Evolutionary conservation across 2,329 filamentous ascomycete genomes (phyloP), one percentile per base, ranked within the genome.

Genomic region (Acarospora socialis): DNA sequence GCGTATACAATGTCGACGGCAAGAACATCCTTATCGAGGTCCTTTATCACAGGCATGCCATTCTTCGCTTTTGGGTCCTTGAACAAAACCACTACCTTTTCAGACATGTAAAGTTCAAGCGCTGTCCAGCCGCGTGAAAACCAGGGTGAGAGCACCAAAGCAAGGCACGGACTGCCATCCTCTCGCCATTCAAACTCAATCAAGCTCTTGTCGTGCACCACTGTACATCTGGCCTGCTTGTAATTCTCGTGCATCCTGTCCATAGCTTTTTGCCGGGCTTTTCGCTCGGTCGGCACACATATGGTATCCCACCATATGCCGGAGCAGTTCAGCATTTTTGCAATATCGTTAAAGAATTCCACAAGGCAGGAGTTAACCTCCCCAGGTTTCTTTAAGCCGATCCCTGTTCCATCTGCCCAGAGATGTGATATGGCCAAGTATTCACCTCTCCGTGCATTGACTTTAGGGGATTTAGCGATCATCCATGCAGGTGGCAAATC

Each of bases 261-360:
- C 2, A 43, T 42, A 0, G 46, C 45, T 14, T 31, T 34, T 2
- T 12, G 33, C 10, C 40, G 38, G 9, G 36, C 33, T 3, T 25
- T 18, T 5, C 36, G 33, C 7, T 42, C 40, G 8, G 21, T 34
- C 2, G 48, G 46, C 14, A 50, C 42, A 6, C 36, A 50, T 7
- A 51, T 40, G 6, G 46, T 42, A 30, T 51, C 47, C 50, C 48
- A 51, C 49, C 46, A 53, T n/a, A 51, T 42, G 6, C 46, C 46
- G 13, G 40, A 12, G 23, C 42, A 49, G 4, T 35, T 18, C 3
- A 43, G 34, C 6, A 27, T 16, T 5, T 21, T 27, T 4, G 41
- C 42, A 20, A 49, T 36, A 2, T 28, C 14, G 0, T 30, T 28
- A 13, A 51, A 51, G 28, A 44, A 45, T 3, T 39, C 25, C 19